phyloP scores from a whole-genome alignment of 345 rosid genomes.

The Eucalyptus coolabah region DNA sequence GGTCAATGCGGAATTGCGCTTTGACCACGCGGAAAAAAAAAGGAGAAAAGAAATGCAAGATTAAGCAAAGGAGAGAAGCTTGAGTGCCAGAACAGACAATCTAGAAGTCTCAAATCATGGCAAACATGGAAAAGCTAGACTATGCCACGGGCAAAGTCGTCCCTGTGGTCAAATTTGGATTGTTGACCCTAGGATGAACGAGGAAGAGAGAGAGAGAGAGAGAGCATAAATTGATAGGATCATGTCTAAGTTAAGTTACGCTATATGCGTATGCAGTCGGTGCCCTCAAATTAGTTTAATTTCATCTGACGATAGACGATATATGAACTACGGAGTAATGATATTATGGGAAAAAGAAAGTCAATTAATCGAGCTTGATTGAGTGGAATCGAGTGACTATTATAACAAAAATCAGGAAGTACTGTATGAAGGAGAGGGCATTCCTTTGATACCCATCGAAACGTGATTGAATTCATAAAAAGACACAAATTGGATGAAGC shows the following conservation, averaged over 20 bases:
- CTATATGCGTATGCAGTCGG: rapidly evolving
- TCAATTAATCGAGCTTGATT: background rate
- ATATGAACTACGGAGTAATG: no score
- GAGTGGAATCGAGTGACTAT: background rate
- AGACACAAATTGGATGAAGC: background rate
- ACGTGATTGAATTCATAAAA: no score
- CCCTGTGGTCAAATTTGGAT: background rate
- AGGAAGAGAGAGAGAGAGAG: background rate
- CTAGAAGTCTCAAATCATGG: background rate
- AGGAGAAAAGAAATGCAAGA: background rate
- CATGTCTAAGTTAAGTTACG: background rate
- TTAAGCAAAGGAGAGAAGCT: background rate
- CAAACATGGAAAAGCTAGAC: background rate
- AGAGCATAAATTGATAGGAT: background rate
- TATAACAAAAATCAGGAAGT: background rate
- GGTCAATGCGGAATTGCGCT: background rate
- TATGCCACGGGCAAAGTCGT: background rate
- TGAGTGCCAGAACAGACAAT: background rate
- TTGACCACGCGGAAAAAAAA: background rate
- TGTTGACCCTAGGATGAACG: background rate
- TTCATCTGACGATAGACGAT: background rate
- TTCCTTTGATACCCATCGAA: background rate
- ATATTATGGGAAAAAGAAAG: background rate
- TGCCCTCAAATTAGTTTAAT: background rate
- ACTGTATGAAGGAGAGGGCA: background rate